A percentile compares a stretch with the other conserved stretches of the same genome.
Evolutionary conservation across 75 land plant genomes (phyloP).

Genomic region (Cunninghamia lanceolata): DNA sequence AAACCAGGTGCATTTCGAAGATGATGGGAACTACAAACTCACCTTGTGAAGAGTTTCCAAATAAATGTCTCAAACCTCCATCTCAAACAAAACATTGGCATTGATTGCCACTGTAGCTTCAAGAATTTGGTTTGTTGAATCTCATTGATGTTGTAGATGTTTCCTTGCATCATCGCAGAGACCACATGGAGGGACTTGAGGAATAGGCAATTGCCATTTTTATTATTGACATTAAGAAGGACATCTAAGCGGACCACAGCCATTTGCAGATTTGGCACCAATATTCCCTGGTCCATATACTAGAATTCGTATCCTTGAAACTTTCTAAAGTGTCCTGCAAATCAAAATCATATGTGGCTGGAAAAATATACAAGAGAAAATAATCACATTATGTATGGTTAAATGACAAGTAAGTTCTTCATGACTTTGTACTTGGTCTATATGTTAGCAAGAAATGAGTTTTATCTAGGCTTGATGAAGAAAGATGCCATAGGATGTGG

Average conservation of each 20-base stretch:
- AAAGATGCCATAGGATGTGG: no score
- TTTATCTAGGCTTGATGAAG: no score
- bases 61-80: slow-evolving; percentile 77
- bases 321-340: slow-evolving; percentile 71
- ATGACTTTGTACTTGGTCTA: no score
- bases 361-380: background rate
- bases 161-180: no score
- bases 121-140: no score
- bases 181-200: slow-evolving; percentile 72
- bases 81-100: slow-evolving; percentile 56
- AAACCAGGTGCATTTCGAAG: background rate
- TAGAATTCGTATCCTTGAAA: slow-evolving; percentile 70
- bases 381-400: background rate
- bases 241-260: slow-evolving; percentile 26
- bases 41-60: slow-evolving; percentile 78
- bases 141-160: no score
- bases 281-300: slow-evolving; percentile 71
- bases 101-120: slow-evolving; percentile 81
- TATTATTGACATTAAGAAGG: slow-evolving; percentile 55
- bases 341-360: background rate
- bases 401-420: no score
- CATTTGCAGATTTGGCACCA: slow-evolving; percentile 22
- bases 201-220: no score
- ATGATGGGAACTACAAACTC: background rate
- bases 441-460: no score